Percentiles rank a stretch among this genome's conserved stretches.
These are phyloP conservation scores for Diaporthe vaccinii DNA, from an alignment of 2,329 filamentous ascomycete genomes.

Conservation along the genomic window DNA sequence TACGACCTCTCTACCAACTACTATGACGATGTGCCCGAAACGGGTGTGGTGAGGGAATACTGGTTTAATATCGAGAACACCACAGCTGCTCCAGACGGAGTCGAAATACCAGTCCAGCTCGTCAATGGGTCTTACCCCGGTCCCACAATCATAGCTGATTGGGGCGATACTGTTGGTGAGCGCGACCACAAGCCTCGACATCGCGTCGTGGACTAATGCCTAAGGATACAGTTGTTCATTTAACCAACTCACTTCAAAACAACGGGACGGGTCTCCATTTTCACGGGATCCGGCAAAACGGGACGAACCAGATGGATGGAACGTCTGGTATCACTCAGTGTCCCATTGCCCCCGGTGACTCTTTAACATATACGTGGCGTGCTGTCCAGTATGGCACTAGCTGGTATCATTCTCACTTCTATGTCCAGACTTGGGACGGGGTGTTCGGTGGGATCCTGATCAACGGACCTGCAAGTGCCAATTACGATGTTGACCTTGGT, in stretches of 20 bases:
- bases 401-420: slow-evolving; percentile 74
- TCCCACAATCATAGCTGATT: slow-evolving; percentile 46
- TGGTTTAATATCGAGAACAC: slow-evolving; percentile 49
- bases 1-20: slow-evolving; percentile 57
- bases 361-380: slow-evolving; percentile 69
- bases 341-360: slow-evolving; percentile 62
- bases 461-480: slow-evolving; percentile 67
- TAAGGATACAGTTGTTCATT: slow-evolving; percentile 42
- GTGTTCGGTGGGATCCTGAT: slow-evolving; percentile 72
- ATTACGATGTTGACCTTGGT: slow-evolving; percentile 75
- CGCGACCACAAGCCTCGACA: neutral
- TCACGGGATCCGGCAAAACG: slow-evolving; percentile 54
- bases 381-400: slow-evolving; percentile 66
- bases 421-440: slow-evolving; percentile 63
- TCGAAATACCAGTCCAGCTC: slow-evolving; percentile 51
- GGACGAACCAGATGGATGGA: slow-evolving; percentile 54
- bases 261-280: slow-evolving; percentile 57
- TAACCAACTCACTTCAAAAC: slow-evolving; percentile 51
- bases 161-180: slow-evolving; percentile 53
- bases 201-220: neutral
- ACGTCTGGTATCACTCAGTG: slow-evolving; percentile 59
- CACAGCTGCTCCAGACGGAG: slow-evolving; percentile 55
- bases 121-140: slow-evolving; percentile 50
- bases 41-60: slow-evolving; percentile 57
- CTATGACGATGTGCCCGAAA: slow-evolving; percentile 50